These are phyloP conservation scores for Cephalotrichum gorgonifer DNA, from an alignment of 2,329 filamentous ascomycete genomes.

Conservation along the genomic window DNA sequence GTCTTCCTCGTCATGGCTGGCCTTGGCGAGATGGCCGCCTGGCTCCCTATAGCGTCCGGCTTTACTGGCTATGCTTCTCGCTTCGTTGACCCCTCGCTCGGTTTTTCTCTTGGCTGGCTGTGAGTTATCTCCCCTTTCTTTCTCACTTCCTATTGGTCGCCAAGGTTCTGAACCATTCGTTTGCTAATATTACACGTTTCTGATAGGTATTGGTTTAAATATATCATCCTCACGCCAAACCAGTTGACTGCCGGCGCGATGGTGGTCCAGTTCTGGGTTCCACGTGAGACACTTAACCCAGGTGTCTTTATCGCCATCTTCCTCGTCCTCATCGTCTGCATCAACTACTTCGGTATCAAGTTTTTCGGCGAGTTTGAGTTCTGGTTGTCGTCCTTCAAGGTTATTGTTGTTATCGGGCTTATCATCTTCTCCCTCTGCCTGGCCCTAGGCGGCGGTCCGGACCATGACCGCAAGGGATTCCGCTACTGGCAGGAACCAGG, in stretches of 20 bases:
- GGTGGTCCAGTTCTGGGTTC: slow-evolving; percentile 24
- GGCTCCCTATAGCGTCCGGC: slow-evolving; percentile 16
- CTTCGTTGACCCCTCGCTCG: slow-evolving; percentile 20
- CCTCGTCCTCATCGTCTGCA: slow-evolving; percentile 19
- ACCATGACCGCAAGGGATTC: slow-evolving; percentile 27
- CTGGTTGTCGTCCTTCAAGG: slow-evolving; percentile 33
- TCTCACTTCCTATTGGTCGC: not conserved
- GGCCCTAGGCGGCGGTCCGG: slow-evolving; percentile 27
- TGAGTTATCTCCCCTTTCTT: not conserved
- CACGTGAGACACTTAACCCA: slow-evolving; percentile 19
- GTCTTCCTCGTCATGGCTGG: slow-evolving; percentile 46
- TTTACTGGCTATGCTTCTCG: slow-evolving; percentile 18
- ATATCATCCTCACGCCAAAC: slow-evolving; percentile 24
- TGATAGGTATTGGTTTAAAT: slow-evolving; percentile 33
- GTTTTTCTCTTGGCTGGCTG: slow-evolving; percentile 10
- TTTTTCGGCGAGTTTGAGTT: slow-evolving; percentile 38
- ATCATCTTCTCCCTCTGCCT: slow-evolving; percentile 26
- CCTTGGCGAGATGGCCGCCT: slow-evolving; percentile 22
- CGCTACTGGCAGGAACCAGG: slow-evolving; percentile 34
- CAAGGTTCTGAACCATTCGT: slow-evolving; percentile 6
- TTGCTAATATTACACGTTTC: slow-evolving; percentile 17
- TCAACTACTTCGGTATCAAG: slow-evolving; percentile 26
- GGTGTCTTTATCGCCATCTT: slow-evolving; percentile 27
- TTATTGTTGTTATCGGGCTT: slow-evolving; percentile 29
- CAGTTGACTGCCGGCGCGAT: slow-evolving; percentile 27